Percentiles rank a stretch among this genome's conserved stretches.
These are phyloP conservation scores for Skeletonema potamos DNA, from an alignment of 108 stramenopile species.

Conservation along the genomic window DNA sequence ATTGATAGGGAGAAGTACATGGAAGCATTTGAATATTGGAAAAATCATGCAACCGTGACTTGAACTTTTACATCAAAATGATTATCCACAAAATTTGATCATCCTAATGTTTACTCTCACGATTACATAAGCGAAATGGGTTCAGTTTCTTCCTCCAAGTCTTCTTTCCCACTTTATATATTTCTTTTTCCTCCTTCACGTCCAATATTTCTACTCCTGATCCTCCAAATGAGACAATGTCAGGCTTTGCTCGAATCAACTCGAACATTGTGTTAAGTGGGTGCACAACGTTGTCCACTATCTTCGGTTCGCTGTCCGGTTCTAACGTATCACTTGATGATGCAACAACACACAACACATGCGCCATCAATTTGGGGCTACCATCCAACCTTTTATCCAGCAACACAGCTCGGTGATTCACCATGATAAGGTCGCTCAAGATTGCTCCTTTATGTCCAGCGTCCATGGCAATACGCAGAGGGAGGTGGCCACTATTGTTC, in stretches of 20 bases:
- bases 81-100: too few species aligned
- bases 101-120: background rate
- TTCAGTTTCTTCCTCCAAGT: background rate
- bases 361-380: constrained; percentile 21
- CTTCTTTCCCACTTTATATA: background rate
- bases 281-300: background rate
- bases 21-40: constrained; percentile 87
- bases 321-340: background rate
- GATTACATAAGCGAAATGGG: background rate
- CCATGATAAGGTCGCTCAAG: background rate
- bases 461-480: constrained; percentile 38
- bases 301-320: background rate
- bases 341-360: constrained; percentile 15
- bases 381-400: constrained; percentile 15
- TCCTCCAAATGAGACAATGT: background rate
- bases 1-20: constrained; percentile 80
- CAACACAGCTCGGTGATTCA: constrained; percentile 25
- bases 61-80: constrained; percentile 3
- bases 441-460: constrained; percentile 6
- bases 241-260: constrained; percentile 1
- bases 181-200: background rate
- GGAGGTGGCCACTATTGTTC: constrained; percentile 11
- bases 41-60: constrained; percentile 67
- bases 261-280: background rate
- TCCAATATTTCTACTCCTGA: background rate